Conservation (phyloP, 1,139 yeast species). For the Candida dubliniensis region DNA sequence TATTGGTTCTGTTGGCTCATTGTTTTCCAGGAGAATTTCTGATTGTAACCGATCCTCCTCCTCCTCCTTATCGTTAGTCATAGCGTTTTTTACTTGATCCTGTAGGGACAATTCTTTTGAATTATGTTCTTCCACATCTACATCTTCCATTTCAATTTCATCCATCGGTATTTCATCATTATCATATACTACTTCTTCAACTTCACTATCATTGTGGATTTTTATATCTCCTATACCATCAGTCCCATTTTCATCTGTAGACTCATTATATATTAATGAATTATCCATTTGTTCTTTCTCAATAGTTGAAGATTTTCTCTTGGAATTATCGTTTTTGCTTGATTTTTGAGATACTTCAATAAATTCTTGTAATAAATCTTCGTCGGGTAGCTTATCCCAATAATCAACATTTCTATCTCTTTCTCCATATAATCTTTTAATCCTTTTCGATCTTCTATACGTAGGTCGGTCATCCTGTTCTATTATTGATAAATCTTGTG, state of each 20-base stretch:
- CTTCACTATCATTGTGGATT: background rate
- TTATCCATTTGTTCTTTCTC: conserved; percentile 1
- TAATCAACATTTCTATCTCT: conserved; percentile 25
- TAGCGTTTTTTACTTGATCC: too few relatives aligned
- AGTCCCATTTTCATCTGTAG: background rate
- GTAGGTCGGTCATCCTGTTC: background rate
- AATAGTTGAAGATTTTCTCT: background rate
- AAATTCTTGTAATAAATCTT: conserved; percentile 24
- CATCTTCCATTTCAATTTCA: conserved; percentile 1
- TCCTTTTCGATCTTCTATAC: conserved; percentile 6
- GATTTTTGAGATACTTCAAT: conserved; percentile 14
- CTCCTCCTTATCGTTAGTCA: too few relatives aligned
- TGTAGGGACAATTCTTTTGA: background rate
- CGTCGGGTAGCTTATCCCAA: conserved; percentile 27
- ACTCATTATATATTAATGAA: too few relatives aligned
- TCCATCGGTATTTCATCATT: background rate
- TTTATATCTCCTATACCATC: background rate
- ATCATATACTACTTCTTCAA: conserved; percentile 1
- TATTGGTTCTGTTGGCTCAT: background rate
- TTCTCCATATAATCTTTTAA: conserved; percentile 5
- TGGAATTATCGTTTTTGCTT: background rate
- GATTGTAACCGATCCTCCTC: too few relatives aligned
- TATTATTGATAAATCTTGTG: background rate
- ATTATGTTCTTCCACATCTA: conserved; percentile 2
- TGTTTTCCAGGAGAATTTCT: too few relatives aligned